Evolutionary conservation across 106 monocot genomes (phyloP), one percentile per base, ranked within the genome.

Genomic region (Dendrobium officinale): DNA sequence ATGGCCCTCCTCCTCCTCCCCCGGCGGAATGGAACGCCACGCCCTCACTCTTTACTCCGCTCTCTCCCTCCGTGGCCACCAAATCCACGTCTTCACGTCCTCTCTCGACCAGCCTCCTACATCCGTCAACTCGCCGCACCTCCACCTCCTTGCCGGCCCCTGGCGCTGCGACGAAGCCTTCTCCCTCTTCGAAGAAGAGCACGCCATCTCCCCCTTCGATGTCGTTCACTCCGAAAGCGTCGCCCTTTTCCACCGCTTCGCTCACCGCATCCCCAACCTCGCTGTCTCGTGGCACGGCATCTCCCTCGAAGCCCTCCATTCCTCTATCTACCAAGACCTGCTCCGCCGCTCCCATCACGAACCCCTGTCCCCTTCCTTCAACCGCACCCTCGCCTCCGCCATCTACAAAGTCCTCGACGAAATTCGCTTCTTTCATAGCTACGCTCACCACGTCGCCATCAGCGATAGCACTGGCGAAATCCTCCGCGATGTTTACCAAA

Each of bases 221-320:
- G 92, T 91, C 4, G 81, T 95, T 22, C 98, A 98, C 85, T 89
- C 95, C 4, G 98, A 99, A 82, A 95, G 92, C 75, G 98, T 99
- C 10, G 92, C 95, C 3, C 77, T 99, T 2, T 89, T 84, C 61
- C 89, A 95, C 83, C 85, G 87, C 37, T 84, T 72, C 15, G 95
- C 98, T 9, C 78, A 72, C 55, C 42, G 64, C 41, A 79, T 90
- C 19, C 85, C 91, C 73, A 99, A 99, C 67, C 89, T 99, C 26
- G 98, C 85, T 4, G 98, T 93, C 48, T 81, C 95, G 1, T 99
- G 98, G 98, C 98, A 99, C 72, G 98, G 98, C 47, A 95, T 93
- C 79, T 89, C 95, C 1, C 86, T 95, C 13, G 98, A 99, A 72
- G 88, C 79, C 2, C 85, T 99, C 4, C 89, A 99, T 75, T 99